phyloP scores from a whole-genome alignment of 495 filamentous ascomycete genomes.

The Penicillium subrubescens region DNA sequence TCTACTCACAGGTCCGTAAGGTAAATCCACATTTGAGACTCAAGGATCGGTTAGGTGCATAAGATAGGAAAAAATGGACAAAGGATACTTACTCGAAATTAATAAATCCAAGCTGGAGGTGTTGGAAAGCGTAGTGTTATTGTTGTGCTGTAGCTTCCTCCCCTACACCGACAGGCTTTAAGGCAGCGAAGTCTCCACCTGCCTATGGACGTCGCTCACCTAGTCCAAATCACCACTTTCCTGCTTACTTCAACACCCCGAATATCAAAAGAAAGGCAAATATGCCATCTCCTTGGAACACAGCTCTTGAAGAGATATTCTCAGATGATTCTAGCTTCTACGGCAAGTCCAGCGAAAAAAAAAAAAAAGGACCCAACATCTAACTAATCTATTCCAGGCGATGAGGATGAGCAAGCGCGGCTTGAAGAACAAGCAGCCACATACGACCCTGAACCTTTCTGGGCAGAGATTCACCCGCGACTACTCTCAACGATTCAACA shows the following conservation, averaged over 20 bases:
- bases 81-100: too few species aligned
- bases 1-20: background rate
- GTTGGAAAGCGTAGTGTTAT: background rate
- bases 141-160: background rate
- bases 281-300: conserved; percentile 8
- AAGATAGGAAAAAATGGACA: background rate
- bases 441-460: conserved; percentile 53
- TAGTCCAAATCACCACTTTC: background rate
- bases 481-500: conserved; percentile 38
- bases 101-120: background rate
- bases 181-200: background rate
- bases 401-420: conserved; percentile 45
- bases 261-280: background rate
- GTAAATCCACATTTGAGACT: background rate
- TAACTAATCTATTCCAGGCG: conserved; percentile 46
- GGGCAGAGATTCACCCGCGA: conserved; percentile 36
- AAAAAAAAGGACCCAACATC: background rate
- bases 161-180: background rate
- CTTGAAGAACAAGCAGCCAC: conserved; percentile 36
- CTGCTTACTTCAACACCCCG: background rate
- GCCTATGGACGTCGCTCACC: background rate
- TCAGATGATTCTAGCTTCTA: conserved; percentile 78
- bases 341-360: conserved; percentile 40
- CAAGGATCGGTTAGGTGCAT: background rate
- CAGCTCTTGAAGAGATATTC: conserved; percentile 30